Evolutionary conservation across 352 stramenopile genomes (phyloP), one percentile per base, ranked within the genome.

Genomic region (Phytophthora idaei): DNA sequence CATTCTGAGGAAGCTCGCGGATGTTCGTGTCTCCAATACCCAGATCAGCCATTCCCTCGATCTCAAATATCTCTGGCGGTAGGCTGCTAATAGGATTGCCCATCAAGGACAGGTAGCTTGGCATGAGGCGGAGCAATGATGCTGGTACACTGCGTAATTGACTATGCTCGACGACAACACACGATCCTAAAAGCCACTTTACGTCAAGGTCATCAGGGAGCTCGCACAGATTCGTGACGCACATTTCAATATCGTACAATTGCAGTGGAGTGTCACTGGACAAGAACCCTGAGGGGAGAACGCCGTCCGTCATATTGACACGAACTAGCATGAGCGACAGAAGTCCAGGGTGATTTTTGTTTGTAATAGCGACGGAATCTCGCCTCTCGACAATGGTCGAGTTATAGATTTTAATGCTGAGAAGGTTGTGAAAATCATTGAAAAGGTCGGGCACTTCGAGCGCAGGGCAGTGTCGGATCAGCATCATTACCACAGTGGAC

Each of bases 331-430:
- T 76, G 8, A 81, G 14, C 1, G 62, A 73, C 5, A 73, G 47
- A 14, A 84, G 53, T 2, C 28, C n/a, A n/a, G 67, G 64, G 27
- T 81, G 71, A 31, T 64, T 46, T 6, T 17, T 32, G 11, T 67
- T 57, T 7, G 48, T 69, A 12, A 82, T 32, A 15, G 65, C 77
- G 9, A 67, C 71, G 5, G 75, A 69, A 7, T 21, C 52, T 1
- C 14, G 15, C 73, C 76, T 80, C 8, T 61, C 48, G 0, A 44
- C 37, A 48, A 83, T 57, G 1, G 69, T 77, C 11, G 64, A 70
- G 46, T 83, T 81, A 56, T 79, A 83, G 5, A 77, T 59, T 48
- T 83, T 79, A 46, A 80, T 15, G 3, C 62, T 73, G 7, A 61
- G 50, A 11, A 83, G 49, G 8, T 58, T 58, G 7, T 42, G 44